phyloP scores from a whole-genome alignment of 2,329 filamentous ascomycete species.

The Pseudocercospora eumusae region DNA sequence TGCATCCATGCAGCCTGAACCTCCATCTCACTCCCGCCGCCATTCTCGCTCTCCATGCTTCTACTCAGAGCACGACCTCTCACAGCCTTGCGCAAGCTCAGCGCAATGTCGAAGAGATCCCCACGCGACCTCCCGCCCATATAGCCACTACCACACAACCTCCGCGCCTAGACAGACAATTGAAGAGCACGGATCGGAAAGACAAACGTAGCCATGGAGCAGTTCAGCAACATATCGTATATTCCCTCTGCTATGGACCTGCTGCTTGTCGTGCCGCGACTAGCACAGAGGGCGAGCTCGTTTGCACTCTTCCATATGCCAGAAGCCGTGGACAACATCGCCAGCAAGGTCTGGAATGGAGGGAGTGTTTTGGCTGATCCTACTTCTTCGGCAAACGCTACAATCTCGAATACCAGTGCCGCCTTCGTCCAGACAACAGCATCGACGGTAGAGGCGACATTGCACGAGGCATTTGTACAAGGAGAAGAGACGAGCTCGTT shows the following conservation, averaged over 20 bases:
- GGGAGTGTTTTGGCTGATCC: constrained; percentile 62
- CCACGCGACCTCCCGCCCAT: background rate
- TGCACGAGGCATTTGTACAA: constrained; percentile 32
- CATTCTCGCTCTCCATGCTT: background rate
- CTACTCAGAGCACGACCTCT: background rate
- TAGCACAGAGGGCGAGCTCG: constrained; percentile 68
- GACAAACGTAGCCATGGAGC: constrained; percentile 19
- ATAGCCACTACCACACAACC: background rate
- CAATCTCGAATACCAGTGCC: constrained; percentile 43
- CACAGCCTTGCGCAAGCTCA: background rate
- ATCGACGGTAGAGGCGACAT: constrained; percentile 35
- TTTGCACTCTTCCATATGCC: constrained; percentile 57
- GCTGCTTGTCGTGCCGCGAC: constrained; percentile 67
- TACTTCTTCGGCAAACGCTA: constrained; percentile 48
- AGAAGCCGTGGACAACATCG: constrained; percentile 60
- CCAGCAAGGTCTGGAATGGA: constrained; percentile 54
- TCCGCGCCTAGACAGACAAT: background rate
- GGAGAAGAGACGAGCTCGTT: constrained; percentile 31
- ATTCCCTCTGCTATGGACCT: constrained; percentile 67
- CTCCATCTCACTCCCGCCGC: background rate
- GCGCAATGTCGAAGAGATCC: background rate
- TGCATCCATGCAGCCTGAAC: background rate
- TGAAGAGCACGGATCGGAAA: background rate
- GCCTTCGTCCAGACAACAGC: constrained; percentile 49
- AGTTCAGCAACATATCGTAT: constrained; percentile 23